Base-by-base conservation (phyloP, 176 grass and related monocot genomes). In the Aegilops sharonensis region DNA sequence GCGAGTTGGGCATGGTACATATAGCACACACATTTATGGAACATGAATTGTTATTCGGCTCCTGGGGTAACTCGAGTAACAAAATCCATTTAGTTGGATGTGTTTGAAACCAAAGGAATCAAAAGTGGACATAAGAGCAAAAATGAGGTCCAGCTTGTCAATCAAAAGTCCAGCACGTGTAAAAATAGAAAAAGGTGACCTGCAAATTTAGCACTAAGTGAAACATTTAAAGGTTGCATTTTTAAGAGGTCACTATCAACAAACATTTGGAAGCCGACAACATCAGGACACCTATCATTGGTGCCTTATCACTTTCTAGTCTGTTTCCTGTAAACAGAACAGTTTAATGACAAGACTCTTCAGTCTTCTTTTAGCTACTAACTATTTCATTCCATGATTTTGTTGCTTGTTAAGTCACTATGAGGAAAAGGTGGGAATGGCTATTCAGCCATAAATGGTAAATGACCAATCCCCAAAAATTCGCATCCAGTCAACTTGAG, bases 181-280 rank as follows among this genome's bases (percentile, higher is more conserved):
- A 48, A 17, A 13, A 30, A 31, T 82, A 82, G 9, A 12, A 75
- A 43, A 30, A 69, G 20, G 18, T n/a, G 62, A 20, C 40, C 64
- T 63, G 17, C 54, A 86, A 32, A 10, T 45, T 87, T 23, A 31
- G 32, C 18, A 17, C 43, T 0, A 6, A 57, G 11, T 81, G 4
- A 64, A 20, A 57, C 43, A 35, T 57, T 47, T 89, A 63, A 87
- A 87, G 13, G 5, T 57, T 59, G 14, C 10, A 24, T 57, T 83
- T 90, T 83, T 87, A 87, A 79, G 34, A 65, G 35, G 43, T 78
- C 45, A 59, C 40, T 90, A 83, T 34, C 43, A 35, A 83, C 84
- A 87, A 83, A 48, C 12, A 12, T 57, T 71, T 64, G 31, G 31
- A 86, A 72, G 34, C 39, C 1, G 13, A 88, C 21, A 70, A 72